Base-by-base conservation (phyloP, 192 early-diverging fungal genomes). In the Coemansia sp. region DNA sequence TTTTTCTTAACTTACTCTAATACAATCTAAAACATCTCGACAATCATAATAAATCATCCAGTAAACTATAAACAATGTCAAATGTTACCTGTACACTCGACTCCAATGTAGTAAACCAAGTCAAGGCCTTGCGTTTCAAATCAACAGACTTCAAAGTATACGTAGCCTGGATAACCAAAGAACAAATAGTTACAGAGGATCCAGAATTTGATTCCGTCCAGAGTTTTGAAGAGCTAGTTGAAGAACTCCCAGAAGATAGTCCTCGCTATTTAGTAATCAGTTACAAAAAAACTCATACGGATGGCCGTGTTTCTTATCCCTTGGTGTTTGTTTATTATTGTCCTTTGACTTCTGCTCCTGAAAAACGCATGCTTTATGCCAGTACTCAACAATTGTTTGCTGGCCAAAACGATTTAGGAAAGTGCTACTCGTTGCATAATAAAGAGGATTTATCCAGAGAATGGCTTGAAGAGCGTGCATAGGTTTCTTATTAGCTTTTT, bases 341-440 rank as follows among this genome's bases (percentile, higher is more conserved):
- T 13, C 86, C 84, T 3, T 43, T 76, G 76, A 83, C 72, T 46
- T 59, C 54, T 3, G 34, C 53, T 32, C 41, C 63, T 9, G n/a
- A 36, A 9, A 38, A 42, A 20, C 57, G 37, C 5, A 55, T 61
- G 49, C 42, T 69, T 32, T 69, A 89, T 47, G 83, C 87, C 30
- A 81, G 79, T 48, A 81, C 83, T 13, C 86, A 83, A 55, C 80
- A 67, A 15, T 55, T 78, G 56, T 79, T 89, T 52, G 83, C 82
- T 55, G 67, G 67, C 29, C 78, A 70, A 45, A 72, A 75, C 13
- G 68, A 75, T 35, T 72, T 92, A 5, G 82, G 78, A 9, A 89
- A 88, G 60, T 88, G 78, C 15, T 77, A 87, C 55, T 83, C 90
- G 50, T 68, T 94, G 33, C 50, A 75, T 9, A 85, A 91, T n/a